Base-by-base conservation (phyloP, 805 yeast genomes). In the Brettanomyces sp. region DNA sequence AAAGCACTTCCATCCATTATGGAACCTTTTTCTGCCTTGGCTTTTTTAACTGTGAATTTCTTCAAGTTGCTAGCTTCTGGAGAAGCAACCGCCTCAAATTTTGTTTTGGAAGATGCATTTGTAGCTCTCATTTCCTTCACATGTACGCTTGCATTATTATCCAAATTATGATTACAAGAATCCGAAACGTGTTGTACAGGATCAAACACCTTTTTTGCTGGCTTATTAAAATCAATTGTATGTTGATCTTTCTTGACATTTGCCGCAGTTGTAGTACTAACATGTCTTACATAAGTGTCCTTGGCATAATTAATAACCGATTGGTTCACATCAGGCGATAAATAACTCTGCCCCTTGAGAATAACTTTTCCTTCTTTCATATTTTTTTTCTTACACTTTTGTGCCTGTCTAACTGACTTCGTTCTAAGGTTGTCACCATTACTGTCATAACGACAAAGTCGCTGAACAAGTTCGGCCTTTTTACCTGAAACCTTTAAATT, bases 401-500 rank as follows among this genome's bases (percentile, higher is more conserved):
- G 38, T 43, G 33, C 44, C 33, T 3, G n/a, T 22, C 43, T 45
- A 8, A 6, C n/a, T 14, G 43, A 30, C 14, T 35, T 35, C 7
- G 53, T 14, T 7, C 49, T 45, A 11, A 39, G n/a, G 28, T 24
- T 36, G 25, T 28, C 9, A 24, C 5, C 28, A 8, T 30, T 48
- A n/a, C 5, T 32, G 23, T 54, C 61, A 18, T 39, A 12, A 34
- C 51, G 51, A 7, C 53, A 43, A 39, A 66, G 47, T 51, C 70
- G 55, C 47, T 65, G 67, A 24, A 80, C 68, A 23, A 82, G 62
- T 30, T 82, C 86, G 8, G 72, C 60, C 55, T 82, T 82, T 43
- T 70, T 69, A 12, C 89, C 89, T n/a, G 77, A 64, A 0, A 80
- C 73, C 53, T 74, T 77, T 48, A 82, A 59, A 0, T 85, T 85